Evolutionary conservation across 768 basidiomycete species (phyloP), one percentile per base, ranked within the genome.

Genomic region (Boletus coccyginus): DNA sequence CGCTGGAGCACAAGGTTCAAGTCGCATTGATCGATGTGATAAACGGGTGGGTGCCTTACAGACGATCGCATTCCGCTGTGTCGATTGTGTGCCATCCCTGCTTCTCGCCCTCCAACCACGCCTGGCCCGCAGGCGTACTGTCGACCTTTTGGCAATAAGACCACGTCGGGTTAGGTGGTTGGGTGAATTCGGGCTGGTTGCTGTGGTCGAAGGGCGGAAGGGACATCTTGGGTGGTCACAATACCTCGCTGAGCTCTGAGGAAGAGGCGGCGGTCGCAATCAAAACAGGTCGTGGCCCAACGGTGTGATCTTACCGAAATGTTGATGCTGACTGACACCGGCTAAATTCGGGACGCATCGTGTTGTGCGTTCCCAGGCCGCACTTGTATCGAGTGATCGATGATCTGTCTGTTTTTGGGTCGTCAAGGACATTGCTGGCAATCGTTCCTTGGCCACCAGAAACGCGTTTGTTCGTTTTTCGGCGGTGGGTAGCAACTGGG

Each of bases 11-110:
- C 24, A 13, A 41, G 17, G 19, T 19, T 41, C 33, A 31, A 13
- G 8, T 32, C 38, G 13, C n/a, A 38, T n/a, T 1, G 19, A 47
- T 43, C 38, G 13, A 16, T 1, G 21, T 9, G 10, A 9, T 8
- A 3, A 33, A n/a, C 11, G 41, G 1, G 11, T 2, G 12, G 38
- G 27, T 19, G 44, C 42, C 65, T 50, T 59, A 76, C 75, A 17
- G 6, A 8, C 55, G 62, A 43, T 70, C 73, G 27, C 67, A 45
- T 14, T 65, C 66, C 17, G 65, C 62, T 0, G 75, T 64, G 42
- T 75, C 62, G 46, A 75, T 60, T 27, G 57, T 48, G 27, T 65
- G 72, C 74, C 73, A 77, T 24, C 75, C 75, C 10, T 66, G 62
- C 19, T 67, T 52, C 51, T 73, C 75, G 17, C 72, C 73, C 51